These are phyloP conservation scores for Talaromyces borbonicus DNA, from an alignment of 495 filamentous ascomycete genomes.

Conservation along the genomic window DNA sequence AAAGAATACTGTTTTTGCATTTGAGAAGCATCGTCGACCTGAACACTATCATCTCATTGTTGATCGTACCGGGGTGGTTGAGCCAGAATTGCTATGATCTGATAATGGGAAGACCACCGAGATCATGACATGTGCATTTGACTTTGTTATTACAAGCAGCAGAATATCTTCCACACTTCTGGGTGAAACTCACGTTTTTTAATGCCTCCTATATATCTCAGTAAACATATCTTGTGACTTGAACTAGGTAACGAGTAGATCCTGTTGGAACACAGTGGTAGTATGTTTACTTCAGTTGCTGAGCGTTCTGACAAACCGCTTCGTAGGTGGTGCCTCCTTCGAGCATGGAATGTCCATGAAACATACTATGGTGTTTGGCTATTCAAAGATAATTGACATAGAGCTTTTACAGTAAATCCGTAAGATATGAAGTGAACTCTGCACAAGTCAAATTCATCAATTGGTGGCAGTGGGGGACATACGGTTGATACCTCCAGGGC, in stretches of 20 bases:
- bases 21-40: slow-evolving; percentile 33
- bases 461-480: too few relatives aligned
- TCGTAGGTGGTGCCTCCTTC: too few relatives aligned
- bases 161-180: slow-evolving; percentile 1
- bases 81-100: slow-evolving; percentile 19
- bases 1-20: slow-evolving; percentile 38
- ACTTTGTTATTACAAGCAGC: background rate
- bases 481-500: too few relatives aligned
- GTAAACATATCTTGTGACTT: background rate
- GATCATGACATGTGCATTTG: slow-evolving; percentile 3
- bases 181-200: background rate
- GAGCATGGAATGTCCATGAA: too few relatives aligned
- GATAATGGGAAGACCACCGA: background rate
- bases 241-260: background rate
- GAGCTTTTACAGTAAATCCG: background rate
- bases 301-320: too few relatives aligned
- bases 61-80: slow-evolving; percentile 32
- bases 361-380: background rate
- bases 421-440: background rate
- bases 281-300: too few relatives aligned
- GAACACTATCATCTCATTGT: slow-evolving; percentile 35
- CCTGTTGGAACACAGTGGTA: too few relatives aligned
- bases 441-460: background rate
- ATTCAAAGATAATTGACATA: background rate
- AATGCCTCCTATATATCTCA: background rate